Base-by-base conservation (phyloP, 352 stramenopile species). In the Plasmopara viticola region DNA sequence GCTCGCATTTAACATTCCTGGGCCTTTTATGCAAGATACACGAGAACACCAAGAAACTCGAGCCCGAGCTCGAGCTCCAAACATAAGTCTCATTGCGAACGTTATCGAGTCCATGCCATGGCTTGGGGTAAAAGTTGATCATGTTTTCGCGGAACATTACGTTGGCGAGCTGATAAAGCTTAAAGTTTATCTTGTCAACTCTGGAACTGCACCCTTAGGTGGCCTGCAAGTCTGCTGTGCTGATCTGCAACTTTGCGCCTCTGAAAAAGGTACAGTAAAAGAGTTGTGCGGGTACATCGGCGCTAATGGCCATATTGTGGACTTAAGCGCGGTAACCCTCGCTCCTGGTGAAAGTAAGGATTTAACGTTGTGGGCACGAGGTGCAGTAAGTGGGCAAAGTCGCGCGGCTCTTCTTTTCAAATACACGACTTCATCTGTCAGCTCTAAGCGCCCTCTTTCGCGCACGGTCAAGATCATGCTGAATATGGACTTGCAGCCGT, bases 1-100 rank as follows among this genome's bases (percentile, higher is more conserved):
- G 50, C 81, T 91, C 39, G 68, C 78, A 6, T 94, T 94, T 38
- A 64, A 89, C 37, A 86, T 94, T 18, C 84, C 81, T 28, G 84
- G 84, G 1, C 78, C 78, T 4, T 60, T 94, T 13, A 56, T 94
- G 25, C 81, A 94, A 62, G 81, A 94, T 54, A 90, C 84, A 28
- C 69, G 82, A 43, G 73, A 75, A 20, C 64, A 91, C 47, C 74
- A 79, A 60, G 84, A 90, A 64, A 67, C 71, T 25, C 65, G 81
- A 41, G 80, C 78, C 28, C 78, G 84, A 13, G 80, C 78, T 30
- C 78, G 84, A 13, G 81, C 84, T 25, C 78, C 79, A 9, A 92
- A 94, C 44, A 78, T 73, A 41, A 87, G 77, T 13, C 60, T 90
- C n/a, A 68, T 86, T 28, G 84, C 79, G 0, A 84, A 84, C 51